These are phyloP conservation scores for Fusarium circinatum DNA, from an alignment of 2,329 filamentous ascomycete species.

Conservation along the genomic window DNA sequence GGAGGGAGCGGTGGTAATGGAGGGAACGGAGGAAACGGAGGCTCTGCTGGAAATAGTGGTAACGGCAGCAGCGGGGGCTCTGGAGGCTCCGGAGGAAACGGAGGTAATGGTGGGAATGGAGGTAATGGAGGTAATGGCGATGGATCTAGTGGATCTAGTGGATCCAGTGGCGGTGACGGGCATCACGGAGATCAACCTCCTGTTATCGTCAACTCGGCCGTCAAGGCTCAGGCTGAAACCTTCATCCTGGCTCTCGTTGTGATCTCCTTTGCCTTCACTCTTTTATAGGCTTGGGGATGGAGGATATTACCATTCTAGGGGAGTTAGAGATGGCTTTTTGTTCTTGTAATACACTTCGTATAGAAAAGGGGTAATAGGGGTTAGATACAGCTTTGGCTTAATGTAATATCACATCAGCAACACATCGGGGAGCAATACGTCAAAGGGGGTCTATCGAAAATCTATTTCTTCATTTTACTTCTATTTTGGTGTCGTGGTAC, in stretches of 20 bases:
- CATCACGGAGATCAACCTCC: not conserved
- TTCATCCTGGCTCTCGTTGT: not conserved
- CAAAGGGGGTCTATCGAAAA: not conserved
- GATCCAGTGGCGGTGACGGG: not conserved
- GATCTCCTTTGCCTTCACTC: not conserved
- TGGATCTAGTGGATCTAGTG: slow-evolving; percentile 11
- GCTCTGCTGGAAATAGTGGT: not conserved
- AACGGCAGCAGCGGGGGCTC: not conserved
- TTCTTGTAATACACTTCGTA: slow-evolving; percentile 1
- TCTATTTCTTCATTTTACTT: slow-evolving; percentile 12
- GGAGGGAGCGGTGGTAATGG: not conserved
- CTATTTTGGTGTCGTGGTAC: slow-evolving; percentile 5
- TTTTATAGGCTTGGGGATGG: slow-evolving; percentile 14
- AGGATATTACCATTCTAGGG: not conserved
- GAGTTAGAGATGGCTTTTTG: not conserved
- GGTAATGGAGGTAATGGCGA: not conserved
- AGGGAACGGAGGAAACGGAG: not conserved
- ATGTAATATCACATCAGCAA: slow-evolving; percentile 25
- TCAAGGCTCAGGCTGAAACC: slow-evolving; percentile 1
- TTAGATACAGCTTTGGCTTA: slow-evolving; percentile 6
- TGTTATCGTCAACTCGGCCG: slow-evolving; percentile 22
- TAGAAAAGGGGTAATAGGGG: slow-evolving; percentile 26
- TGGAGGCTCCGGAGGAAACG: not conserved
- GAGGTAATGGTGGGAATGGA: not conserved
- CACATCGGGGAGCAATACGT: not conserved